Evolutionary conservation across 805 yeast species (phyloP), one percentile per base, ranked within the genome.

Genomic region (Pichia phayaonensis): DNA sequence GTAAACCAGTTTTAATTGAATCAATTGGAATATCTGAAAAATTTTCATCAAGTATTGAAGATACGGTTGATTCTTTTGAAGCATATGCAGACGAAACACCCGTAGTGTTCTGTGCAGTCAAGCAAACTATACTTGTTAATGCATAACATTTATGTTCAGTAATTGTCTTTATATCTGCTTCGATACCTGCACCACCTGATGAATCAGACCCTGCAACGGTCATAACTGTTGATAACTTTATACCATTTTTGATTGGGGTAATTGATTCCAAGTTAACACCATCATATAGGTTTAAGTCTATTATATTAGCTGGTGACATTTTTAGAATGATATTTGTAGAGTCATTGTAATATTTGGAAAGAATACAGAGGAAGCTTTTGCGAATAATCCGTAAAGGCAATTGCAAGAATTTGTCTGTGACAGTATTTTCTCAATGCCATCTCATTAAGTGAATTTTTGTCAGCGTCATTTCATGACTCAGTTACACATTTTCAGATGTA

Each of bases 151-250:
- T 77, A 61, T 86, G 88, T 1, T 84, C 86, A 2, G 86, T 74
- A 49, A 89, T 77, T 1, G 96, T 81, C 66, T 89, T 89, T 41
- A 89, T 62, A 64, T 89, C 97, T 0, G 96, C 96, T 64, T 89
- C 96, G 44, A 89, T 82, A 3, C 97, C 97, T 1, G 97, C 96
- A 8, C 96, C 96, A 3, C 96, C 97, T 3, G 94, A 84, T 41
- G 83, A 78, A 63, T 89, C 97, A 0, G 92, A 83, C 0, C 96
- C 96, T 2, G 90, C 89, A 43, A 76, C 68, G 0, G 77, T 71
- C 50, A 77, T 59, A 1, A 77, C 79, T 1, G 71, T 67, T 3
- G 73, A 71, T 23, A 73, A 21, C 3, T 45, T 39, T 3, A 10
- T 8, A 18, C 26, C 41, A 3, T 31, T 26, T 20, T 27, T 23